Base-by-base conservation (phyloP, 1,284 basidiomycete species). In the Pterulicium gracile region DNA sequence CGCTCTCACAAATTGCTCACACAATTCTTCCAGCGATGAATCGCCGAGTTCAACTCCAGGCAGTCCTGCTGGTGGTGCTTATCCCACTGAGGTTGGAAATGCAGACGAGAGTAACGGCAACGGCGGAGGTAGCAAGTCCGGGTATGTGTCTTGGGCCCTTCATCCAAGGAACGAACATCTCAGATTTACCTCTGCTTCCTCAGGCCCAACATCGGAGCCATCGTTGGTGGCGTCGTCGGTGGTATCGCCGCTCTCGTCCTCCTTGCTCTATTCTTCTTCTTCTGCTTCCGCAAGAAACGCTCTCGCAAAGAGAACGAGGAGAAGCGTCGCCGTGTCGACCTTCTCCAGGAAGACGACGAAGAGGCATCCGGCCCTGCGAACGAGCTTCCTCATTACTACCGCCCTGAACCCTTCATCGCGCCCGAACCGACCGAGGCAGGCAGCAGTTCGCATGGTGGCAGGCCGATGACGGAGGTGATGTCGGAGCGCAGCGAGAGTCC, bases 1-100 rank as follows among this genome's bases (percentile, higher is more conserved):
- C n/a, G n/a, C n/a, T n/a, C n/a, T n/a, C n/a, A n/a, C n/a, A n/a
- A n/a, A n/a, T n/a, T n/a, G n/a, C n/a, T n/a, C n/a, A 43, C 56
- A 53, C 18, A 60, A 60, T 0, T 78, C 77, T 49, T 58, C 88
- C 45, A 73, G 67, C 44, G 55, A 60, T 36, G 59, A 52, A 19
- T 83, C 81, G 34, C 87, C 87, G 0, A 85, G 80, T 27, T 85
- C 83, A 1, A 89, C 86, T 0, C 70, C 80, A 4, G 86, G 81
- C 0, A 67, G 65, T 44, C 82, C 85, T 3, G 86, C 86, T n/a
- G 86, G 86, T 27, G 83, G 82, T 0, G 67, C 67, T 41, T 83
- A 83, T 57, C 77, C 83, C 0, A 86, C 83, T 0, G 72, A 13
- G n/a, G 56, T 50, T 43, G 61, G 63, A 21, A 52, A 52, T 43